phyloP scores from a whole-genome alignment of 164 flowering plant species.

The Macadamia integrifolia region DNA sequence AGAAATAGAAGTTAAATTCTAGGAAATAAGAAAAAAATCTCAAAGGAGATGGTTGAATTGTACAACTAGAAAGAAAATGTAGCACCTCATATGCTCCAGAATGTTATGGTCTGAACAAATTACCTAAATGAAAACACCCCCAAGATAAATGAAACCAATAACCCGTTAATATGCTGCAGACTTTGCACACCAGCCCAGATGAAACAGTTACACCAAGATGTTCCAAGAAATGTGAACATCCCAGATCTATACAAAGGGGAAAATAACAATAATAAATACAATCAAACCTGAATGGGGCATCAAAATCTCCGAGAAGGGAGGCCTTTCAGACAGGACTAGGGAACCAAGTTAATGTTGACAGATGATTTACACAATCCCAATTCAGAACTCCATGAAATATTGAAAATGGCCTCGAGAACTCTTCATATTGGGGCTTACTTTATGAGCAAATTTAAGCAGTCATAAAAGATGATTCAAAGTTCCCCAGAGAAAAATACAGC shows the following conservation, averaged over 20 bases:
- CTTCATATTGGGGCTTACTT: neutral
- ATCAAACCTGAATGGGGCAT: neutral
- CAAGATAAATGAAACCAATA: neutral
- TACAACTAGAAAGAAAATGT: neutral
- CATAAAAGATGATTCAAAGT: neutral
- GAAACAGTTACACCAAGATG: slow-evolving; percentile 10
- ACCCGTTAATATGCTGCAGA: neutral
- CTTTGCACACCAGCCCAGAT: neutral
- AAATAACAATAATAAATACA: slow-evolving; percentile 7
- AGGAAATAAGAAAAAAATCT: neutral
- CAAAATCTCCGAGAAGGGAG: slow-evolving; percentile 6
- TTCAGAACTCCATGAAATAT: too few relatives aligned
- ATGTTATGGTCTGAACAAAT: neutral
- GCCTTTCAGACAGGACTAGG: neutral
- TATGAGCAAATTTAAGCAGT: neutral
- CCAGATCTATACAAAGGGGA: slow-evolving; percentile 19
- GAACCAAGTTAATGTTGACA: neutral
- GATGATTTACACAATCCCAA: neutral
- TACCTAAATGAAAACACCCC: neutral
- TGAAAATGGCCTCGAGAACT: neutral
- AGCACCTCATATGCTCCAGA: neutral
- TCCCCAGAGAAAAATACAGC: neutral
- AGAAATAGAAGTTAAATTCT: neutral
- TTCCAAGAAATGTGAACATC: slow-evolving; percentile 5
- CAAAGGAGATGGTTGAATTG: neutral